Evolutionary conservation across 2,329 filamentous ascomycete genomes (phyloP), one percentile per base, ranked within the genome.

Genomic region (Huntiella omanensis): DNA sequence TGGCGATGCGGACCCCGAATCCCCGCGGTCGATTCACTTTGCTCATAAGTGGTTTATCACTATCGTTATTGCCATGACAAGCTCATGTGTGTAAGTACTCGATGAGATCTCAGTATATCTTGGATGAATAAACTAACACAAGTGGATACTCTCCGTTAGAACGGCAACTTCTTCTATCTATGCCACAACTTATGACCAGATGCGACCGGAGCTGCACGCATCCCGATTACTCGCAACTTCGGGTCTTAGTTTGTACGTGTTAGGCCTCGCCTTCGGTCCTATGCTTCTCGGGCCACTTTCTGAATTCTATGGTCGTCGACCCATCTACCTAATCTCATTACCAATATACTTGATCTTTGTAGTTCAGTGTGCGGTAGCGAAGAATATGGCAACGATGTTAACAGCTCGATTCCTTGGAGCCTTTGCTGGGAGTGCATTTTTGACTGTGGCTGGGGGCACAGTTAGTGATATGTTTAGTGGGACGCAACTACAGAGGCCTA

Each of bases 91-190:
- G 80, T 87, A 70, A 69, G 82, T 77, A 28, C 10, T 12, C 13
- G 10, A 7, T 11, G 16, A 22, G 3, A 22, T 15, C 17, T 32
- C 4, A n/a, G 10, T 5, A 10, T 17, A 33, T 13, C 10, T 5
- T 33, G 4, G 12, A 13, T 16, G n/a, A 17, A 16, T 33, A 4
- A 17, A 5, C 13, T 13, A 43, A 33, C 19, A 22, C 37, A 48
- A 54, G 48, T 19, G 4, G 10, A 5, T 8, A 15, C 11, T 44
- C n/a, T 16, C 45, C 22, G 10, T 28, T 54, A 86, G 81, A 46
- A 93, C 86, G 6, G 85, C 80, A 57, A 75, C 83, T 1, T 87
- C 81, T 41, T 91, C 85, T n/a, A 76, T 93, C 54, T 94, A 95
- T 61, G 88, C 85, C 0, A 75, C 75, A 10, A 91, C 83, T 0